phyloP scores from a whole-genome alignment of 2,329 filamentous ascomycete genomes.

The Alternaria rosae region DNA sequence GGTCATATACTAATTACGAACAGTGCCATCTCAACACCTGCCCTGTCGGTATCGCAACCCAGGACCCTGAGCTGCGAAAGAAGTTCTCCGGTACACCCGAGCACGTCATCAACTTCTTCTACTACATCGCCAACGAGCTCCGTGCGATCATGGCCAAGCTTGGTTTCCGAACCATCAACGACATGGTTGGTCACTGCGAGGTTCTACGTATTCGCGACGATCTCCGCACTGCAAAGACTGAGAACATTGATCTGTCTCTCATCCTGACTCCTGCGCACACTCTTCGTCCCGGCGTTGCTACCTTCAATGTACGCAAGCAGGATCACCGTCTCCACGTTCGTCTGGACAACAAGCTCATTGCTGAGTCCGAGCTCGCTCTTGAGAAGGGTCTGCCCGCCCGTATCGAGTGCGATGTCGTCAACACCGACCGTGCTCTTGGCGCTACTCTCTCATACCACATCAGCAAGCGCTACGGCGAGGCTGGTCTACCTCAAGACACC shows the following conservation, averaged over 20 bases:
- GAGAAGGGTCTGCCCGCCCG: conserved; percentile 93
- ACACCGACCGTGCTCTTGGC: conserved; percentile 92
- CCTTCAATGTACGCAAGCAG: conserved; percentile 97
- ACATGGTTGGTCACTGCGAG: conserved; percentile 96
- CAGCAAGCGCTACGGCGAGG: conserved; percentile 89
- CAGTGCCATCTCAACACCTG: conserved; percentile 68
- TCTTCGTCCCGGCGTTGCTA: conserved; percentile 90
- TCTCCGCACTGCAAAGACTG: conserved; percentile 84
- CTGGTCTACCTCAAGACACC: conserved; percentile 87
- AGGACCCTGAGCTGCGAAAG: conserved; percentile 91
- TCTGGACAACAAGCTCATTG: conserved; percentile 96
- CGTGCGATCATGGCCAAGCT: conserved; percentile 96
- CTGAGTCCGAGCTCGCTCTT: conserved; percentile 90
- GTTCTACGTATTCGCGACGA: conserved; percentile 87
- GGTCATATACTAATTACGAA: background rate
- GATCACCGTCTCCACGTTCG: conserved; percentile 93
- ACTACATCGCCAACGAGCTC: conserved; percentile 95
- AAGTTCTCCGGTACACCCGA: conserved; percentile 94
- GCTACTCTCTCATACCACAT: conserved; percentile 96
- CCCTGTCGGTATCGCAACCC: conserved; percentile 93
- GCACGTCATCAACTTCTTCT: conserved; percentile 99
- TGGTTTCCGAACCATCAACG: conserved; percentile 93
- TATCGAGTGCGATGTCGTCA: conserved; percentile 95
- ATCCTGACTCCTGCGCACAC: conserved; percentile 96
- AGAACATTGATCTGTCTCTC: conserved; percentile 90